Evolutionary conservation across 495 filamentous ascomycete species (phyloP), one percentile per base, ranked within the genome.

Genomic region (Choiromyces venosus): DNA sequence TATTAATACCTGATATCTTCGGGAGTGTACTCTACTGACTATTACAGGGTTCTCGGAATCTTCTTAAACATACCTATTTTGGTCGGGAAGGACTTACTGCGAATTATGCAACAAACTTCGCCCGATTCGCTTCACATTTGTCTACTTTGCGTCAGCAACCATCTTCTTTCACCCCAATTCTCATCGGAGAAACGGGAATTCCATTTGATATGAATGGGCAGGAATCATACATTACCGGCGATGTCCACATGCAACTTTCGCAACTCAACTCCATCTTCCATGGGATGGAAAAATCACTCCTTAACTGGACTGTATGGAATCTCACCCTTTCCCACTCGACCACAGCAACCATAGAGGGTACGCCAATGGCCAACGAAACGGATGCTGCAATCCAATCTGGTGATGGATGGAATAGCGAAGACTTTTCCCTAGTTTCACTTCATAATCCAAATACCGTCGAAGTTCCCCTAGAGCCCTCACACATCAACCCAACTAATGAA

Each of bases 181-280:
- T 81, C 66, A 75, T 90, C 76, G 91, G 88, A 0, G 91, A 93
- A 74, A 91, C 91, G 64, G 91, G 91, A 42, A 91, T 93, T 65
- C 91, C 91, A 0, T 92, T 91, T 77, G 90, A 93, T 76, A 92
- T 93, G 89, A 89, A 92, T 73, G 85, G 89, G 37, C 88, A 91
- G 75, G 81, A 89, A 65, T 90, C 90, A 35, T 92, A 92, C 79
- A 86, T 88, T 74, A 91, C 90, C 12, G 90, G 91, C 18, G 65
- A 81, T 42, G 66, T 79, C 2, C 75, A 81, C 37, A n/a, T 71
- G 36, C 79, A 81, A 19, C 33, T 80, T 1, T 75, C 75, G 1
- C 79, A 81, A 33, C 72, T 80, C 4, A 71, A 81, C 40, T 72
- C 79, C 33, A 78, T 81, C 25, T 68, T 78, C 67, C 75, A 75